Evolutionary conservation across 192 early-diverging fungal species (phyloP), one percentile per base, ranked within the genome.

Genomic region (Coemansia sp.): DNA sequence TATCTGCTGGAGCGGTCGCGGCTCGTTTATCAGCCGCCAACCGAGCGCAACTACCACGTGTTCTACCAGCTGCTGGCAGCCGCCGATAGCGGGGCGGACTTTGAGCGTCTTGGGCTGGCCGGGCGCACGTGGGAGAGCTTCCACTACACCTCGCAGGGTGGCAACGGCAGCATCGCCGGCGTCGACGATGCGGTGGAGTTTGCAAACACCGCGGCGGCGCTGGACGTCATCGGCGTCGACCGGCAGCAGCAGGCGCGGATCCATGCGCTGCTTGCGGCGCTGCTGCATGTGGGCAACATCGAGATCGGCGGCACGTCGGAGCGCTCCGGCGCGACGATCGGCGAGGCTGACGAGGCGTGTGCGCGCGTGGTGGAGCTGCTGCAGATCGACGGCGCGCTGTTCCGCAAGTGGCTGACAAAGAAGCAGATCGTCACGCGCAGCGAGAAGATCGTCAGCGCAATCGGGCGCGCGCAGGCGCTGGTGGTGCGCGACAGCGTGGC

Each of bases 11-110:
- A 99, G 74, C 87, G 97, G 34, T 98, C 95, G 40, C 89, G 97
- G 67, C 81, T 99, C 60, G 89, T 95, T 40, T 94, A 91, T 81
- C 97, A 99, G 79, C 95, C 95, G 4, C 83, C 87, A 33, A 86
- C 83, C 0, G 96, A 98, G 80, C 85, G 96, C 66, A 97, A 97
- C 84, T 99, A 99, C 84, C 97, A 99, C 84, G 92, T 99, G 73
- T 99, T 99, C 76, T 99, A 99, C 82, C 97, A 99, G 85, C 87
- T 99, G 41, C 95, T 94, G 81, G 88, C 94, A 17, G 95, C 91
- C 45, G 92, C 94, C 11, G n/a, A n/a, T n/a, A n/a, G n/a, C n/a
- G 81, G 87, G 6, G 93, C 87, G 15, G 40, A 66, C 55, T 52
- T 60, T 40, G 53, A 53, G 50, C 45, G 41, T 13, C 68, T 76